Conservation (phyloP, 2,329 filamentous ascomycete species). For the Aspergillus pseudoglaucus region DNA sequence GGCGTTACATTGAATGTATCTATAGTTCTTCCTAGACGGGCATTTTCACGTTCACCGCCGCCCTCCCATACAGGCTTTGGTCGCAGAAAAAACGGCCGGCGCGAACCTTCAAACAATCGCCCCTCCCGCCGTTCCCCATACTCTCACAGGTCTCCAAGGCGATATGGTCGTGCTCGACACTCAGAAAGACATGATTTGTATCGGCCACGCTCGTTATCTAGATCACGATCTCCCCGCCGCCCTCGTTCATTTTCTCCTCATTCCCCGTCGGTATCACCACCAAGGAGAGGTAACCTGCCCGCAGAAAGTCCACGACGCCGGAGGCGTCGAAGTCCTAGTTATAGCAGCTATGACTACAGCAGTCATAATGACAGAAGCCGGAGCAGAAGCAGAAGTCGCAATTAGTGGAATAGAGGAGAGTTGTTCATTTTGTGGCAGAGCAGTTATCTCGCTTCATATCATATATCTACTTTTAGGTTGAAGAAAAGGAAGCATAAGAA, state of each 20-base stretch:
- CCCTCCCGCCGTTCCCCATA: constrained; percentile 20
- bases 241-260: constrained; percentile 31
- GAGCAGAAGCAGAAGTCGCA: constrained; percentile 41
- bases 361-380: constrained; percentile 46
- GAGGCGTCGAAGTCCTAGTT: constrained; percentile 55
- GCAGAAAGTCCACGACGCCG: constrained; percentile 31
- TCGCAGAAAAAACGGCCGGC: constrained; percentile 32
- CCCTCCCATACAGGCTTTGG: constrained; percentile 58
- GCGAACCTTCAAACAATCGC: constrained; percentile 18
- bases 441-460: too few species aligned
- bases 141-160: constrained; percentile 29
- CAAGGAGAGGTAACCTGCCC: constrained; percentile 27
- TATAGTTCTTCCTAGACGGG: constrained; percentile 76
- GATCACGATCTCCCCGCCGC: constrained; percentile 36
- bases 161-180: constrained; percentile 32
- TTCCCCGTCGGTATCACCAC: constrained; percentile 39
- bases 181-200: constrained; percentile 51
- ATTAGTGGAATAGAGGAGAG: not conserved
- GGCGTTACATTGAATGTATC: constrained; percentile 77
- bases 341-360: constrained; percentile 57
- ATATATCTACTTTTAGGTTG: too few species aligned
- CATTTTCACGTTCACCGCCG: constrained; percentile 74
- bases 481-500: too few species aligned
- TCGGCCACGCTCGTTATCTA: constrained; percentile 54
- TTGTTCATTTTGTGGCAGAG: too few species aligned